Conservation (phyloP, 345 rosid genomes). For the Murraya koenigii region DNA sequence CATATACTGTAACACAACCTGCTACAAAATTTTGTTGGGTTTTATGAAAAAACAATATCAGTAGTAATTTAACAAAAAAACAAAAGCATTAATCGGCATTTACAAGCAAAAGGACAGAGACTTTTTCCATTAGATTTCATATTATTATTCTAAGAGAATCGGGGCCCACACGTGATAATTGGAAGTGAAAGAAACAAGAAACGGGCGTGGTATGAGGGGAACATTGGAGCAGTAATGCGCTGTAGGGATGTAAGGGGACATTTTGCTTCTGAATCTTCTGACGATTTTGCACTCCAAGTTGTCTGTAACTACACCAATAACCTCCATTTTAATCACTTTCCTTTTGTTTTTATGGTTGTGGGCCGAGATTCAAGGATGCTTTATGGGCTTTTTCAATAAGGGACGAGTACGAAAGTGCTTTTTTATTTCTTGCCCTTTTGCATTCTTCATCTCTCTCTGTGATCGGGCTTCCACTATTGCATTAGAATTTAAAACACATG, state of each 20-base stretch:
- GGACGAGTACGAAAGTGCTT: not conserved
- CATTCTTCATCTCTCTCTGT: not conserved
- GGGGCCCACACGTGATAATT: conserved; percentile 25
- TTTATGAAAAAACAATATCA: too few species aligned
- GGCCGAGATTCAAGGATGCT: conserved; percentile 22
- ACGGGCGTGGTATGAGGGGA: conserved; percentile 48
- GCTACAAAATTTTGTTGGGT: too few species aligned
- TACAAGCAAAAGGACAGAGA: not conserved
- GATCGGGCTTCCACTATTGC: not conserved
- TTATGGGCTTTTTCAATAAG: conserved; percentile 5
- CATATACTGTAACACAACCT: too few species aligned
- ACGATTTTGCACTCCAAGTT: conserved; percentile 26
- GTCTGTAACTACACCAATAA: conserved; percentile 7
- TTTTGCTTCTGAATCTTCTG: conserved; percentile 28
- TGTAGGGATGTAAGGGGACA: conserved; percentile 78
- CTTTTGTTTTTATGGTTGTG: not conserved
- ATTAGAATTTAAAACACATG: not conserved
- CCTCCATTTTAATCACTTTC: not conserved
- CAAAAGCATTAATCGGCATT: not conserved
- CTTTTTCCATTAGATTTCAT: not conserved
- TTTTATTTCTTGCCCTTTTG: not conserved
- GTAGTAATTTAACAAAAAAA: conserved; percentile 3
- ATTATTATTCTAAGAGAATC: not conserved
- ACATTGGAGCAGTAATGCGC: conserved; percentile 45
- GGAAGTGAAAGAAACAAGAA: conserved; percentile 25